Base-by-base conservation (phyloP, 2,329 filamentous ascomycete species). In the Hymenoscyphus fraxineus region DNA sequence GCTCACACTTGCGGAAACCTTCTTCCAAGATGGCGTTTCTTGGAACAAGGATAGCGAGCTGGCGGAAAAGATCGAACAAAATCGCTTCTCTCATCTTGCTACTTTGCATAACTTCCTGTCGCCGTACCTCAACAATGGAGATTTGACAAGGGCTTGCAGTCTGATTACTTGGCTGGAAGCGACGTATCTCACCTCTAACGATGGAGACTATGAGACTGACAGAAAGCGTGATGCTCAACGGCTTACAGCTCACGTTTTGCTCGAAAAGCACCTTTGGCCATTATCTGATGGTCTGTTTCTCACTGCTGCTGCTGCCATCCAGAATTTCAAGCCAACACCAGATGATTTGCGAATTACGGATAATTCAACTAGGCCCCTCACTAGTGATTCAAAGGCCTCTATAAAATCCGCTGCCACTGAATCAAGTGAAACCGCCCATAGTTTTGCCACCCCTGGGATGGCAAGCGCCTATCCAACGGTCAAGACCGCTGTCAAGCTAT, bases 381-480 rank as follows among this genome's bases (percentile, higher is more conserved):
- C 82, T 78, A 9, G 79, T 76, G 32, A 81, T 80, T 66, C 44
- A 15, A 65, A 65, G 4, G 62, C 62, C 9, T n/a, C 59, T 16
- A 39, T 13, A 13, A 62, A 32, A n/a, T 40, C 32, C 3, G 61
- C 62, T 22, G 60, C 39, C 4, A 19, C 58, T 41, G 60, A 66
- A 32, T 31, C 59, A 12, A 59, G 44, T 7, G 67, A 65, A 13
- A 10, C 75, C 85, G 31, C 84, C 0, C 83, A 85, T 9, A 85
- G 85, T 7, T 78, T 88, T 35, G 82, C 83, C 31, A 82, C 80
- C 12, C 76, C 81, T 0, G 78, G 82, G 0, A 82, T 83, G 1
- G 85, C 85, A 1, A 86, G 85, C 68, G 83, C 85, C 0, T 83
- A 85, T 67, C 83, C 85, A 0, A 78, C 84, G 1, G 83, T 87